Evolutionary conservation across 2,329 filamentous ascomycete genomes (phyloP), one percentile per base, ranked within the genome.

Genomic region (Monosporascus sp.): DNA sequence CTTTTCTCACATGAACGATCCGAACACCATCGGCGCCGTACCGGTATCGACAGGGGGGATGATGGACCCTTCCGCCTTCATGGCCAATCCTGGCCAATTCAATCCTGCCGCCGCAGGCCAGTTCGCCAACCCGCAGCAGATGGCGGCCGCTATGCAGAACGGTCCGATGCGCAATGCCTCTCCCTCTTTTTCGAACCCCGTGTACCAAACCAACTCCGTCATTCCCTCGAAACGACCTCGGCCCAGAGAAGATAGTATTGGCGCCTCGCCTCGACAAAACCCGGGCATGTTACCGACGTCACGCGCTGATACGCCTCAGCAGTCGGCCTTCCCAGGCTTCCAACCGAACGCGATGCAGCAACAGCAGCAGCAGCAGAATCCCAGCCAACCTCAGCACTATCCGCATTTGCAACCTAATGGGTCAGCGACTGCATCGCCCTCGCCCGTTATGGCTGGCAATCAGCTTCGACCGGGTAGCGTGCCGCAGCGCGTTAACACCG

Each of bases 271-370:
- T 51, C 82, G 86, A 65, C 88, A 87, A 67, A 85, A 87, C 52
- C 82, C 87, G 5, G 84, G 83, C 59, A 88, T 88, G 73, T 73
- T 91, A 31, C 88, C 89, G 48, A 85, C 84, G 24, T 95, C 93
- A 72, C 89, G 93, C 72, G 93, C 93, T 63, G 92, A 96, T 68
- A 97, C 93, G 31, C 93, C 93, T 37, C 89, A 91, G 65, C 89
- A 93, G 67, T 81, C 85, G 58, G 80, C 81, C 50, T 92, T 86
- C 63, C 78, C 86, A 27, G 84, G 84, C 60, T 93, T 87, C 70
- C 88, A 86, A 67, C 80, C 78, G 55, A 82, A 81, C 64, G 74
- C 76, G 58, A 85, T 86, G 69, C 78, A 78, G 48, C 81, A 79
- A 26, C 37, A 40, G 69, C 78, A 78, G 48, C 81, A 79, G 17